A percentile compares a stretch with the other conserved stretches of the same genome.
Conservation (phyloP, 805 yeast species). For the Ogataea haglerorum region DNA sequence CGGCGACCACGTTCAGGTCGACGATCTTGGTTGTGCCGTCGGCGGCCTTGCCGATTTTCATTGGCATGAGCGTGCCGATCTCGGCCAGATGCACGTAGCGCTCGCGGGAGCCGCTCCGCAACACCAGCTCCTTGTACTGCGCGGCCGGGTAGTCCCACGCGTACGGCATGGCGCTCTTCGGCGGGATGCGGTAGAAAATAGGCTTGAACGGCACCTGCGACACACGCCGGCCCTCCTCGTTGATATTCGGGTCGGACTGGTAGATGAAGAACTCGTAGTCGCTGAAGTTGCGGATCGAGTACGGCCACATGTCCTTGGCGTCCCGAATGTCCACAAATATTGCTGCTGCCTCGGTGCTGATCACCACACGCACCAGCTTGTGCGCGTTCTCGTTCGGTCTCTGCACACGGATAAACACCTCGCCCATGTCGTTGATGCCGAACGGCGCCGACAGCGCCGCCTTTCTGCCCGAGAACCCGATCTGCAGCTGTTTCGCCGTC, state of each 20-base stretch:
- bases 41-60: conserved; percentile 58
- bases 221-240: conserved; percentile 60
- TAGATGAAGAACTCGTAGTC: conserved; percentile 81
- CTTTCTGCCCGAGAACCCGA: conserved; percentile 55
- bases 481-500: conserved; percentile 54
- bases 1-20: conserved; percentile 90
- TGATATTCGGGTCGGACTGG: conserved; percentile 73
- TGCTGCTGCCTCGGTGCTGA: conserved; percentile 76
- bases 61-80: conserved; percentile 86
- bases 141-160: conserved; percentile 98
- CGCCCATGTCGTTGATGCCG: conserved; percentile 78
- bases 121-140: conserved; percentile 68
- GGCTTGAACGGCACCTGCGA: conserved; percentile 66
- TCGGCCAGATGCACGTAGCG: conserved; percentile 84
- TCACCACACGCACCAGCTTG: conserved; percentile 65
- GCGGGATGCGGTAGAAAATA: conserved; percentile 74
- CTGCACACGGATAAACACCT: conserved; percentile 65
- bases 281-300: conserved; percentile 83
- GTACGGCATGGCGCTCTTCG: conserved; percentile 94
- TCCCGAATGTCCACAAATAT: conserved; percentile 70
- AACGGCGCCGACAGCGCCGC: conserved; percentile 88
- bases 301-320: conserved; percentile 88
- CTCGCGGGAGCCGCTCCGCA: conserved; percentile 69
- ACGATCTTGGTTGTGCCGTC: conserved; percentile 48
- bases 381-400: conserved; percentile 61